Evolutionary conservation across 1,139 yeast genomes (phyloP).

Genomic region (Arxiozyma heterogenica): DNA sequence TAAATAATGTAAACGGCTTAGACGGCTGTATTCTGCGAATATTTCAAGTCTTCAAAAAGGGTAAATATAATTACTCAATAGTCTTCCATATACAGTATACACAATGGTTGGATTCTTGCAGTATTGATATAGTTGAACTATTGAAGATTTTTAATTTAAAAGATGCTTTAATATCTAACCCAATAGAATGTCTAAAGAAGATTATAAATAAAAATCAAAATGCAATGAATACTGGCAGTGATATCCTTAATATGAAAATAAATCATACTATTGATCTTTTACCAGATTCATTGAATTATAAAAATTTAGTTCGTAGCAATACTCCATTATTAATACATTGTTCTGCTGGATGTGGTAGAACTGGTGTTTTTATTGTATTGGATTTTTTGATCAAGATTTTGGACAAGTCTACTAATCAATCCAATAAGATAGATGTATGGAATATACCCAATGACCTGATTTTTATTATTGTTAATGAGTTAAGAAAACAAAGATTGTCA

Average conservation of each 20-base stretch:
- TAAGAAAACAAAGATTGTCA: constrained; percentile 63
- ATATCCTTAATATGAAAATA: too few species aligned
- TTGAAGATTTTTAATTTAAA: constrained; percentile 46
- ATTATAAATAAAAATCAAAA: neutral
- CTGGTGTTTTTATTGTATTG: constrained; percentile 75
- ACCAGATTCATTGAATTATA: neutral
- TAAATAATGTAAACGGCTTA: constrained; percentile 25
- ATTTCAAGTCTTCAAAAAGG: constrained; percentile 21
- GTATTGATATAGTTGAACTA: constrained; percentile 47
- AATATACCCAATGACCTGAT: constrained; percentile 31
- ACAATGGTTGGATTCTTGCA: constrained; percentile 78
- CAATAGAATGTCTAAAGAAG: constrained; percentile 9
- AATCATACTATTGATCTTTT: constrained; percentile 10
- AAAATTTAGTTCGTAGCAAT: neutral
- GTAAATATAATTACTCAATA: constrained; percentile 27
- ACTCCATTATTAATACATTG: constrained; percentile 65
- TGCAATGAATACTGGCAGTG: too few species aligned
- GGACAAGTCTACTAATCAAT: constrained; percentile 20
- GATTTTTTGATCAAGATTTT: constrained; percentile 53
- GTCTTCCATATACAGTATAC: constrained; percentile 63
- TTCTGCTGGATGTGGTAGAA: constrained; percentile 89
- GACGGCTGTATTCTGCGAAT: constrained; percentile 31
- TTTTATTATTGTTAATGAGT: constrained; percentile 37
- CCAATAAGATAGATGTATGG: constrained; percentile 31
- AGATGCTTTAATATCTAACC: constrained; percentile 28